Evolutionary conservation across 148 eudicot genomes (phyloP).

Genomic region (Heliamphora exappendiculata): DNA sequence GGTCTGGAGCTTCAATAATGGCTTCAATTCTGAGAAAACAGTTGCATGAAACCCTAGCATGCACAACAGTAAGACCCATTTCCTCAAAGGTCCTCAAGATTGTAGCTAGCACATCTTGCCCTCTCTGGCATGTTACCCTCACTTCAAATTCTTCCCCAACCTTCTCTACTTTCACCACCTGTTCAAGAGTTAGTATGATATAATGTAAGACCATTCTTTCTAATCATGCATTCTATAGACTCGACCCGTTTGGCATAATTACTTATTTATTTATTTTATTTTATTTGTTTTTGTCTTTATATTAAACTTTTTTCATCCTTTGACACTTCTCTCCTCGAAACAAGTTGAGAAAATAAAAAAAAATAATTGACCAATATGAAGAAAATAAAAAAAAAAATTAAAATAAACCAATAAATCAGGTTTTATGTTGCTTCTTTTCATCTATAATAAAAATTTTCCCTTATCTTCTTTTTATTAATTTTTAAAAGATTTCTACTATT

Average conservation of each 20-base stretch:
- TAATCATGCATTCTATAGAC: neutral
- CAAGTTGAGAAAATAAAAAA: too few species aligned
- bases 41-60: slow-evolving; percentile 32
- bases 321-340: too few species aligned
- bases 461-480: too few species aligned
- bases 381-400: too few species aligned
- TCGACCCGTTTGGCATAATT: neutral
- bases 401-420: too few species aligned
- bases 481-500: too few species aligned
- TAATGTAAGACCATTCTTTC: neutral
- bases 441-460: too few species aligned
- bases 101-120: slow-evolving; percentile 25
- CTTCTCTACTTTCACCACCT: slow-evolving; percentile 46
- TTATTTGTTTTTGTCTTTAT: too few species aligned
- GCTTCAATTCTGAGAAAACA: slow-evolving; percentile 42
- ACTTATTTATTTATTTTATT: too few species aligned
- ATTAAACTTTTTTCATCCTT: too few species aligned
- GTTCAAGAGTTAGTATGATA: neutral
- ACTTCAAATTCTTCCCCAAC: slow-evolving; percentile 16
- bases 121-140: slow-evolving; percentile 31
- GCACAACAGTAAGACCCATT: slow-evolving; percentile 30
- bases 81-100: slow-evolving; percentile 40
- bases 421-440: too few species aligned
- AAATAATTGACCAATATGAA: too few species aligned
- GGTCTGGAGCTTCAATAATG: slow-evolving; percentile 25